Evolutionary conservation across 331 rosid species (phyloP), one percentile per base, ranked within the genome.

Genomic region (Saraca asoca): DNA sequence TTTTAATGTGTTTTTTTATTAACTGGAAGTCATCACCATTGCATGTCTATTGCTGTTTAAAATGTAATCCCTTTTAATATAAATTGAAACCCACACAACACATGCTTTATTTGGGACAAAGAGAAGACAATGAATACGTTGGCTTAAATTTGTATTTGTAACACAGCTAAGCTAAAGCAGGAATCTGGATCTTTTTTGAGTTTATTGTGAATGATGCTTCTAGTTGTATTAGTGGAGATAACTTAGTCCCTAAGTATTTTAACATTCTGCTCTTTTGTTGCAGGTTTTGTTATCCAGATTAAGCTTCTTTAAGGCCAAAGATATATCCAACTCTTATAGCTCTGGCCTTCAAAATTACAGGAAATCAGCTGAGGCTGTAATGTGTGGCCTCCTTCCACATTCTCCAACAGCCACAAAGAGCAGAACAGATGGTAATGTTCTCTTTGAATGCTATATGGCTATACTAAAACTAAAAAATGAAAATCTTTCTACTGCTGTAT

Each of bases 211-310:
- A 58, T 39, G 19, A 58, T 31, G 65, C 53, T 17, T 62, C 38
- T 45, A 19, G 34, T 48, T 35, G 52, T 44, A 64, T 57, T 9
- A 17, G 51, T 13, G 34, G 55, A 48, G 17, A 53, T 55, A 20
- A 14, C n/a, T 72, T 44, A 15, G 51, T 41, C 34, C 62, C 13
- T 50, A 20, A 38, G 53, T 53, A 60, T 66, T 24, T 29, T n/a
- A 35, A 55, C 49, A 60, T 53, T 17, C 51, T 70, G 18, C 19
- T 38, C 56, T 46, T 50, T 72, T 61, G 17, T 7, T 78, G 86
- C 90, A 94, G 98, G 96, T 94, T 73, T 82, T 94, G 82, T 69
- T 94, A 59, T 77, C 99, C 60, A 91, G 99, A 80, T 59, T 94
- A 79, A 85, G 75, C 88, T 88, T 94, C 79, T 85, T 94, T 55